Evolutionary conservation across 345 rosid genomes (phyloP).

Genomic region (Aethionema arabicum): DNA sequence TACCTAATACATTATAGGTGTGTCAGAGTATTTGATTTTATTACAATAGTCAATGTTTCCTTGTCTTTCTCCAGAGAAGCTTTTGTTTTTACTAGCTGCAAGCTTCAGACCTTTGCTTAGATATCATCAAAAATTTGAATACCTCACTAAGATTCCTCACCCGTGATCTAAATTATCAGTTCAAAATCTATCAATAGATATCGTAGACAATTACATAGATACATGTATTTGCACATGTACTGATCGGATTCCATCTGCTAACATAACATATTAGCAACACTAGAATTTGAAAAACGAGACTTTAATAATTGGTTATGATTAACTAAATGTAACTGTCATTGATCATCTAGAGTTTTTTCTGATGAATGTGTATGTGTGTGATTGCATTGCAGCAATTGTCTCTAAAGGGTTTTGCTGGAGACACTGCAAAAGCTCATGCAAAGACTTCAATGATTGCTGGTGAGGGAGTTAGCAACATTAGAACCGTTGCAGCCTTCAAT

Average conservation of each 20-base stretch:
- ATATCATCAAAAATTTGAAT: slow-evolving; percentile 36
- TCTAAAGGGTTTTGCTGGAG: slow-evolving; percentile 99
- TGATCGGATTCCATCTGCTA: slow-evolving; percentile 5
- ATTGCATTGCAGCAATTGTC: slow-evolving; percentile 76
- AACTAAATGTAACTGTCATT: background rate
- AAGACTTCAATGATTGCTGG: slow-evolving; percentile 99
- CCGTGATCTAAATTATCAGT: slow-evolving; percentile 52
- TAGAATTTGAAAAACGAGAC: too few relatives aligned
- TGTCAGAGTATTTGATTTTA: slow-evolving; percentile 41
- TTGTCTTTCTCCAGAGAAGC: slow-evolving; percentile 19
- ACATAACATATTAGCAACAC: too few relatives aligned
- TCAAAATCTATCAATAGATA: slow-evolving; percentile 17
- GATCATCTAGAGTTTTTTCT: background rate
- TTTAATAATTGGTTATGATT: background rate
- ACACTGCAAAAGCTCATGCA: slow-evolving; percentile 98
- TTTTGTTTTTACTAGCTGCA: slow-evolving; percentile 32
- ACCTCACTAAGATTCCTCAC: slow-evolving; percentile 49
- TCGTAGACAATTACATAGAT: slow-evolving; percentile 17
- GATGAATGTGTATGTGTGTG: slow-evolving; percentile 31
- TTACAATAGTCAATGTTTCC: slow-evolving; percentile 28
- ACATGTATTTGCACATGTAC: background rate
- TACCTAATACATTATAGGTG: slow-evolving; percentile 31
- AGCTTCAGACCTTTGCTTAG: slow-evolving; percentile 32
- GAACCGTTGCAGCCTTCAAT: slow-evolving; percentile 98
- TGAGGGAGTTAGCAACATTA: slow-evolving; percentile 97